Conservation (phyloP, 192 early-diverging fungal genomes). For the Kappamyces sp. region DNA sequence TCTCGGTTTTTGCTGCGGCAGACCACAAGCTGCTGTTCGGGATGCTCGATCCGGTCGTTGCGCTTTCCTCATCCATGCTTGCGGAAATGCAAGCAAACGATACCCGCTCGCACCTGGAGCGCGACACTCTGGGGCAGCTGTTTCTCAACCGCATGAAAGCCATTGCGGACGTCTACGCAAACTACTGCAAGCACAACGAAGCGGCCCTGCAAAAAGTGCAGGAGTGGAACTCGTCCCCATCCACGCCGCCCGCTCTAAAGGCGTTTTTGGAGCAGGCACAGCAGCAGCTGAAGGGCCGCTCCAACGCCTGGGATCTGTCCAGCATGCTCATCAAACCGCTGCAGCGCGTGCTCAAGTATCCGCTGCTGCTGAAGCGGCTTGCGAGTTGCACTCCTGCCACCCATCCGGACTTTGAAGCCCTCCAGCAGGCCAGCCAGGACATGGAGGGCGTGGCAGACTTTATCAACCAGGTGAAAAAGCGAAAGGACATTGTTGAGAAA, state of each 20-base stretch:
- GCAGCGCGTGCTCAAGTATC: slow-evolving; percentile 96
- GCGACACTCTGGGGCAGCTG: slow-evolving; percentile 37
- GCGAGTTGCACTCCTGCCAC: slow-evolving; percentile 47
- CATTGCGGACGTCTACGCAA: slow-evolving; percentile 58
- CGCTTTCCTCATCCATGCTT: slow-evolving; percentile 58
- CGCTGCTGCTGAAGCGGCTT: slow-evolving; percentile 70
- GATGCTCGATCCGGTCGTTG: slow-evolving; percentile 71
- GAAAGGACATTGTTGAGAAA: slow-evolving; percentile 82
- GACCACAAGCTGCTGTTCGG: slow-evolving; percentile 72
- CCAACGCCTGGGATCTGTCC: slow-evolving; percentile 87
- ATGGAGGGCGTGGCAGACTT: slow-evolving; percentile 67
- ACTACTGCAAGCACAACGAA: slow-evolving; percentile 75
- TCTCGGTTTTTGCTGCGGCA: slow-evolving; percentile 39
- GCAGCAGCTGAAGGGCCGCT: slow-evolving; percentile 60
- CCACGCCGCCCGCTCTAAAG: slow-evolving; percentile 42
- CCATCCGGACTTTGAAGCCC: slow-evolving; percentile 53
- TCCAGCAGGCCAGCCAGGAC: slow-evolving; percentile 40
- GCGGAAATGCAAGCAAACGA: slow-evolving; percentile 55
- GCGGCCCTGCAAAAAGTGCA: slow-evolving; percentile 54
- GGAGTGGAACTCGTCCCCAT: slow-evolving; percentile 46
- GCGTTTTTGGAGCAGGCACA: slow-evolving; percentile 36
- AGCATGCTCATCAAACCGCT: slow-evolving; percentile 93
- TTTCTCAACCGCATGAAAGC: slow-evolving; percentile 23
- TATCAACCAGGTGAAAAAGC: slow-evolving; percentile 79
- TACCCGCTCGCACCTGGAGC: slow-evolving; percentile 10